Base-by-base conservation (phyloP, 768 basidiomycete genomes). In the Cystobasidium onofrii region DNA sequence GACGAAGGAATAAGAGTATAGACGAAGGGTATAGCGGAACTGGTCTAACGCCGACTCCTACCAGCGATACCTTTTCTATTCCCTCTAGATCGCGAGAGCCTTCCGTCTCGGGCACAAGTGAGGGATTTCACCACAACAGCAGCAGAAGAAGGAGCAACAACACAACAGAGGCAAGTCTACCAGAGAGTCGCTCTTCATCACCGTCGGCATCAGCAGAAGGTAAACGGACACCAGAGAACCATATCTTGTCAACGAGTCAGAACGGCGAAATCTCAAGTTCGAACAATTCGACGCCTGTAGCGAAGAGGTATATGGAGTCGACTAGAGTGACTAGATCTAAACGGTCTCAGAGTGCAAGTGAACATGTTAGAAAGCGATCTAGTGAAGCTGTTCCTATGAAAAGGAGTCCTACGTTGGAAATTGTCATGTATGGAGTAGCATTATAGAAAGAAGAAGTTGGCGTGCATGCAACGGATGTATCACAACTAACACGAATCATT, bases 401-500 rank as follows among this genome's bases (percentile, higher is more conserved):
- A 23, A 39, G 63, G 31, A 67, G 44, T 31, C 44, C 65, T 18
- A 44, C 65, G 4, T 29, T 71, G 7, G 69, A 71, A 34, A 61
- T 71, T n/a, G 55, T 71, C 15, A 71, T 71, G 69, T 71, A 71
- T 71, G 69, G 69, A n/a, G 43, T 71, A 23, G 69, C 69, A 10
- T 27, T 67, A 44, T 67, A 60, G 27, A 6, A n/a, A n/a, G n/a
- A n/a, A n/a, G n/a, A n/a, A n/a, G n/a, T n/a, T n/a, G n/a, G n/a
- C n/a, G n/a, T n/a, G n/a, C n/a, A n/a, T n/a, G n/a, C n/a, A n/a
- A n/a, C n/a, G n/a, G n/a, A n/a, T n/a, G n/a, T n/a, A n/a, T n/a
- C n/a, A n/a, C n/a, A n/a, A n/a, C n/a, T n/a, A n/a, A n/a, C n/a
- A n/a, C 39, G 39, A 39, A 39, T 6, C 39, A 39, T 6, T 39